A percentile compares a stretch with the other conserved stretches of the same genome.
phyloP scores from a whole-genome alignment of 176 grass and related monocot species.

The Elymus sibiricus region DNA sequence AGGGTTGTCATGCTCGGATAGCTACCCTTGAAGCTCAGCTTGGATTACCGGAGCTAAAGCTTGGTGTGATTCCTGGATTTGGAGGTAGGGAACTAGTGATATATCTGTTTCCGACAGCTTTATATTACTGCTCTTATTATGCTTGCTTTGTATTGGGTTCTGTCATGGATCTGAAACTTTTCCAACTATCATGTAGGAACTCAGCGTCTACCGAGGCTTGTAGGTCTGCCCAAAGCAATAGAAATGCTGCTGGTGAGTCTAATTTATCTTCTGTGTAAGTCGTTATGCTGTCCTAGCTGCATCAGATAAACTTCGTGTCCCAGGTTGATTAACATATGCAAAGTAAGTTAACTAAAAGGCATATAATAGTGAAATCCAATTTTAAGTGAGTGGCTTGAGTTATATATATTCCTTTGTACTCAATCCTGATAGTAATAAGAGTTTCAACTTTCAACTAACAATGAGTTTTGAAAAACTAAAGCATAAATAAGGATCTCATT shows the following conservation, averaged over 20 bases:
- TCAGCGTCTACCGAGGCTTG: conserved; percentile 92
- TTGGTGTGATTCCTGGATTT: conserved; percentile 95
- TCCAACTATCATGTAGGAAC: conserved; percentile 53
- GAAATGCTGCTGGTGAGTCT: conserved; percentile 97
- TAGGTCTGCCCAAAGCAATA: conserved; percentile 82
- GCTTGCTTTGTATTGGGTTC: conserved; percentile 5
- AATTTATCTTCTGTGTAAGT: conserved; percentile 24
- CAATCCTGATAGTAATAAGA: neutral
- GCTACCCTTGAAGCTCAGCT: conserved; percentile 93
- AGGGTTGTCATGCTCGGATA: conserved; percentile 97
- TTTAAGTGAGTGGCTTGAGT: neutral
- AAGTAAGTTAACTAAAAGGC: neutral
- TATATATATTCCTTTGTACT: neutral
- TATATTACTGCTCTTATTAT: neutral
- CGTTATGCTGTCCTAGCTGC: neutral
- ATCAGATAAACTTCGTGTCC: neutral
- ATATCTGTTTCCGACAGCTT: conserved; percentile 5
- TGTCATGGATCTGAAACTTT: neutral
- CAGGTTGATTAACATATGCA: neutral
- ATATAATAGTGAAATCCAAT: neutral
- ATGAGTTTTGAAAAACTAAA: neutral
- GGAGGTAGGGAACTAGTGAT: conserved; percentile 84
- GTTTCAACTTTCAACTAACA: conserved; percentile 6
- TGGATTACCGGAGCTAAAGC: conserved; percentile 88
- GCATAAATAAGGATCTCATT: neutral